Conservation (phyloP, 768 basidiomycete species). For the Tylopilus subfusipes region DNA sequence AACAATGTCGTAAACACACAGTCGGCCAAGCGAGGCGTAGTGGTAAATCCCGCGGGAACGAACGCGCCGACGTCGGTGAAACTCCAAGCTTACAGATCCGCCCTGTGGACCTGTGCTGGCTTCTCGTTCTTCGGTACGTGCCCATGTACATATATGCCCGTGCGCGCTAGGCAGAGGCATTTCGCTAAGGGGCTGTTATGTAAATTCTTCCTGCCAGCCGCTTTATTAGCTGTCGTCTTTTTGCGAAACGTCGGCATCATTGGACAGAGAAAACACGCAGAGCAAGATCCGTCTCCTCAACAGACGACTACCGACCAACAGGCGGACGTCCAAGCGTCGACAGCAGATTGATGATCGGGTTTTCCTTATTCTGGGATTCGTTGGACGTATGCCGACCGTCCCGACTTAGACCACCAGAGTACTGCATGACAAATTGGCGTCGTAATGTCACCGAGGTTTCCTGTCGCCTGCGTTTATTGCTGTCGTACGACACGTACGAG, state of each 20-base stretch:
- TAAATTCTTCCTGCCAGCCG: neutral
- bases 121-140: neutral
- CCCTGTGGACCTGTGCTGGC: neutral
- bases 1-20: neutral
- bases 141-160: too few relatives aligned
- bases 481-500: too few relatives aligned
- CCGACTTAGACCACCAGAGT: too few relatives aligned
- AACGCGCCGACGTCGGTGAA: neutral
- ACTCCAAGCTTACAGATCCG: neutral
- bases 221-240: neutral
- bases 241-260: neutral
- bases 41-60: neutral
- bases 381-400: neutral
- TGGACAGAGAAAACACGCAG: neutral
- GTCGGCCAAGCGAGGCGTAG: neutral
- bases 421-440: too few relatives aligned
- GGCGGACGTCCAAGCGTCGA: neutral
- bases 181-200: neutral
- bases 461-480: too few relatives aligned
- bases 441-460: too few relatives aligned
- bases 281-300: neutral
- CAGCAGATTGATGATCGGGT: neutral
- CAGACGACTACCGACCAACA: neutral
- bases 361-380: neutral
- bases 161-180: too few relatives aligned